Percentiles rank a stretch among this genome's conserved stretches.
Conservation (phyloP, 345 rosid species). For the Gossypioides kirkii region DNA sequence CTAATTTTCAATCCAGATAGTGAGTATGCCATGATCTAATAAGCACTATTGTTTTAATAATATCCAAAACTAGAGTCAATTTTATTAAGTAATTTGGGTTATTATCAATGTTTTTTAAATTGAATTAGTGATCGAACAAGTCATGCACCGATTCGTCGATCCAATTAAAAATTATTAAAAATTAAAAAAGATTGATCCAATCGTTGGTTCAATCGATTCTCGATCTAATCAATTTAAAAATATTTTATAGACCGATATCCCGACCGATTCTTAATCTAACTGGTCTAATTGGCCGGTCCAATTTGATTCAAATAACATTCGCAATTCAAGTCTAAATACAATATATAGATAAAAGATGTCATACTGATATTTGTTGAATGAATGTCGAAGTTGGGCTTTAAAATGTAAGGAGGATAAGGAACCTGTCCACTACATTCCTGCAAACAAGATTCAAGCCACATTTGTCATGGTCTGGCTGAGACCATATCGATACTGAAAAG, state of each 20-base stretch:
- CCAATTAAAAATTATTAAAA: too few species aligned
- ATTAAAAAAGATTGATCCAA: too few species aligned
- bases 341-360: background rate
- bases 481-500: background rate
- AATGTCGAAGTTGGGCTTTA: background rate
- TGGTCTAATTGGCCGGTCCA: fast-evolving
- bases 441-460: background rate
- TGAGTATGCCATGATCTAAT: too few species aligned
- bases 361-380: background rate
- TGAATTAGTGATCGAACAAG: fast-evolving
- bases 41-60: too few species aligned
- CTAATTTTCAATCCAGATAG: too few species aligned
- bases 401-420: background rate
- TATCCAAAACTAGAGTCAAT: too few species aligned
- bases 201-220: fast-evolving
- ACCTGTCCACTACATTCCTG: background rate
- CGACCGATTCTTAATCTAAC: too few species aligned
- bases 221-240: too few species aligned
- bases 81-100: too few species aligned
- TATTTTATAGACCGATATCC: too few species aligned
- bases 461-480: background rate
- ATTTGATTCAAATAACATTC: background rate
- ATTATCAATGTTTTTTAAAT: too few species aligned
- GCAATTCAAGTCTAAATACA: background rate
- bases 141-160: fast-evolving